Evolutionary conservation across 23 red algal genomes (phyloP).

Genomic region (Gracilaria domingensis): DNA sequence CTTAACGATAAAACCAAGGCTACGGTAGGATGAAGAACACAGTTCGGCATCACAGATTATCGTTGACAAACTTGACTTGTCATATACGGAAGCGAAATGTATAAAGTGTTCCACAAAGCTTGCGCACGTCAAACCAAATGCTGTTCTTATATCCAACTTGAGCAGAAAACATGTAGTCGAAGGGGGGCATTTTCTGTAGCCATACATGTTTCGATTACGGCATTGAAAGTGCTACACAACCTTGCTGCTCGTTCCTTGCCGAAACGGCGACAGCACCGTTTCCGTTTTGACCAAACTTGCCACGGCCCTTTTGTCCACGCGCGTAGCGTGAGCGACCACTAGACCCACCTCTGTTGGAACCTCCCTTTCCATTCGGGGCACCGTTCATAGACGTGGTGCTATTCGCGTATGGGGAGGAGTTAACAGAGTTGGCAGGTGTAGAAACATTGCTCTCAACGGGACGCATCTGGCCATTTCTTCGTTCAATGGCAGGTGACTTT

Average conservation of each 20-base stretch:
- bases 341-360: constrained; percentile 1
- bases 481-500: not conserved
- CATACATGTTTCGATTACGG: not conserved
- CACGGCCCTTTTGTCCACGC: constrained; percentile 35
- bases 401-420: constrained; percentile 1
- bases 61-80: not conserved
- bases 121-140: not conserved
- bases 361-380: not conserved
- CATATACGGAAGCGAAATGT: not conserved
- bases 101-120: not conserved
- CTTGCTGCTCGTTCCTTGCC: not conserved
- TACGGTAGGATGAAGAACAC: not conserved
- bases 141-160: constrained; percentile 1
- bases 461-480: constrained; percentile 27
- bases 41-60: not conserved
- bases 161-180: not conserved
- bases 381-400: not conserved
- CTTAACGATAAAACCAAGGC: not conserved
- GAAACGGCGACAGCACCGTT: not conserved
- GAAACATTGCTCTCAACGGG: not conserved
- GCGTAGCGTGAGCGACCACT: constrained; percentile 9
- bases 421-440: not conserved
- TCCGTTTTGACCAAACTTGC: constrained; percentile 16
- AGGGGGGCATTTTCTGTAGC: not conserved
- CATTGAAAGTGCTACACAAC: not conserved